Base-by-base conservation (phyloP, 75 land plant genomes). In the Azolla pinnata region DNA sequence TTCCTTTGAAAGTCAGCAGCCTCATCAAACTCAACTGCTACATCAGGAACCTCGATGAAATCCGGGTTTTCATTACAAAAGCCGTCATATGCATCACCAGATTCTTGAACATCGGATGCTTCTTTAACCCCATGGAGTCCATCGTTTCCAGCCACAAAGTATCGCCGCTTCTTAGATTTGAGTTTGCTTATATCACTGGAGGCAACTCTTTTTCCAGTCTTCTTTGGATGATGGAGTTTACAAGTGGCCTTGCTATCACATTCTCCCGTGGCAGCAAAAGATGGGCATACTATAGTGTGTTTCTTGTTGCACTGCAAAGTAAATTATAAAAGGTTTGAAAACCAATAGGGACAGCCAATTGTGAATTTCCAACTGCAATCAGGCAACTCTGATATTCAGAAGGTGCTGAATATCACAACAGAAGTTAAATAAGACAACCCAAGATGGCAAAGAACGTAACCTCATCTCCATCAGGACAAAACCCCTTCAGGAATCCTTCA, bases 301-400 rank as follows among this genome's bases (percentile, higher is more conserved):
- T 90, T 89, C 77, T 86, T 95, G 65, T 79, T 78, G 62, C 99
- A 95, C 99, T 95, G 97, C 75, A n/a, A n/a, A n/a, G n/a, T n/a
- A n/a, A n/a, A n/a, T n/a, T n/a, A n/a, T n/a, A n/a, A n/a, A n/a
- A n/a, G n/a, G n/a, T n/a, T n/a, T n/a, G n/a, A n/a, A n/a, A n/a
- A n/a, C n/a, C n/a, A n/a, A n/a, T n/a, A n/a, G n/a, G n/a, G n/a
- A n/a, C n/a, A n/a, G n/a, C n/a, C n/a, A n/a, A n/a, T n/a, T n/a
- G n/a, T n/a, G n/a, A n/a, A n/a, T n/a, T n/a, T n/a, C n/a, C n/a
- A n/a, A n/a, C n/a, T n/a, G n/a, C n/a, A n/a, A n/a, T n/a, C n/a
- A n/a, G n/a, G n/a, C n/a, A n/a, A n/a, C n/a, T n/a, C n/a, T n/a
- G n/a, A n/a, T n/a, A n/a, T n/a, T n/a, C n/a, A n/a, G n/a, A n/a